Percentiles rank a stretch among this genome's conserved stretches.
phyloP scores from a whole-genome alignment of 2,329 filamentous ascomycete species.

The Aschersonia sp. region DNA sequence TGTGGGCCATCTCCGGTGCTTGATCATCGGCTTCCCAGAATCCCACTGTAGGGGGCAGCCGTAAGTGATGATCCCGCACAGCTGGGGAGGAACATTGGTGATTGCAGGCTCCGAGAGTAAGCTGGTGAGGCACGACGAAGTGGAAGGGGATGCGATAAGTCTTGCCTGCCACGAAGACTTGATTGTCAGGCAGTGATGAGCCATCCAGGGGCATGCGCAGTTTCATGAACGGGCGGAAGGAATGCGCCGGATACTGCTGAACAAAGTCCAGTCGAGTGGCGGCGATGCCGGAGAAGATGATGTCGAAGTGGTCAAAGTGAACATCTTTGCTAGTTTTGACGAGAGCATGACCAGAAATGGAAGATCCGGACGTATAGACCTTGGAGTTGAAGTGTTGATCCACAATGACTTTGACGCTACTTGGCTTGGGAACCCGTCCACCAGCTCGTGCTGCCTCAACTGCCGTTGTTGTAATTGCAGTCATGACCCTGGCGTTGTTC shows the following conservation, averaged over 20 bases:
- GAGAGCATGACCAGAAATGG: conserved; percentile 31
- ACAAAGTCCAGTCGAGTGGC: conserved; percentile 37
- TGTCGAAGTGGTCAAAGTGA: conserved; percentile 35
- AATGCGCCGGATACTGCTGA: conserved; percentile 29
- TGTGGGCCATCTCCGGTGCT: conserved; percentile 36
- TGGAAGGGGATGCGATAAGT: conserved; percentile 40
- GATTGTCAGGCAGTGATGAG: conserved; percentile 29
- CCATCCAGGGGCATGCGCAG: conserved; percentile 35
- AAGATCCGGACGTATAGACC: conserved; percentile 40
- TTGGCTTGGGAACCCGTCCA: not conserved
- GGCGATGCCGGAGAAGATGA: conserved; percentile 35
- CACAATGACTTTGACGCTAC: conserved; percentile 30
- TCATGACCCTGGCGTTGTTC: too few species aligned
- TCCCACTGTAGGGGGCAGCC: conserved; percentile 36
- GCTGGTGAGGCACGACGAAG: conserved; percentile 42
- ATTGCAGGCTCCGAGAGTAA: conserved; percentile 41
- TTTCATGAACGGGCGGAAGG: conserved; percentile 39
- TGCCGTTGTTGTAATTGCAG: too few species aligned
- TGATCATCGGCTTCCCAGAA: conserved; percentile 40
- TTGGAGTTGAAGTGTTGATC: conserved; percentile 38
- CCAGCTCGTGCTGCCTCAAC: too few species aligned
- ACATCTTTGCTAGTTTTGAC: conserved; percentile 30
- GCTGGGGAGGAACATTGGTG: conserved; percentile 29
- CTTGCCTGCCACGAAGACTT: conserved; percentile 31
- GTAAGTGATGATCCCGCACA: conserved; percentile 35